Evolutionary conservation across 371 early-diverging fungal species (phyloP).

Genomic region (Mortierella sp.): DNA sequence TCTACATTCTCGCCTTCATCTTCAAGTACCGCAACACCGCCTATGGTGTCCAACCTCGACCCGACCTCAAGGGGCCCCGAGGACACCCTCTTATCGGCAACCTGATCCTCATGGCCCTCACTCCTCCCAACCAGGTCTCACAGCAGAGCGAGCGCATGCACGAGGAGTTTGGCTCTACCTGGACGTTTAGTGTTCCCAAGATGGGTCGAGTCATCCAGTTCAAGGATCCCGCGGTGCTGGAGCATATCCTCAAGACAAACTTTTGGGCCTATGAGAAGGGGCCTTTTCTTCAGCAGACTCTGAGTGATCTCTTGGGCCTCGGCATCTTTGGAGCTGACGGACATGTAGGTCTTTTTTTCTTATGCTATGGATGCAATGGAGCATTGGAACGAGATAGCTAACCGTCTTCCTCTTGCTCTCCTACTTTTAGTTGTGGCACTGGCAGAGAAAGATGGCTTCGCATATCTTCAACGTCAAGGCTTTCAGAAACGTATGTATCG

Average conservation of each 20-base stretch:
- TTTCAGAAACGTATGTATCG: slow-evolving; percentile 72
- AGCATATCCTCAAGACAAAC: slow-evolving; percentile 59
- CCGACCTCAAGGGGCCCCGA: slow-evolving; percentile 41
- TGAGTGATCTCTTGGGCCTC: slow-evolving; percentile 67
- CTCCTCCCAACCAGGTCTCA: slow-evolving; percentile 24
- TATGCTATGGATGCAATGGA: too few relatives aligned
- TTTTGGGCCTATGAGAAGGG: slow-evolving; percentile 74
- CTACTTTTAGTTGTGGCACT: slow-evolving; percentile 62
- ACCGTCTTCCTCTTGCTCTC: not conserved
- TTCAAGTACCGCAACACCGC: slow-evolving; percentile 48
- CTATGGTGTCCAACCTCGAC: slow-evolving; percentile 26
- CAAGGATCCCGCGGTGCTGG: slow-evolving; percentile 39
- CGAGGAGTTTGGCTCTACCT: slow-evolving; percentile 27
- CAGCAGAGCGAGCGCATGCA: slow-evolving; percentile 30
- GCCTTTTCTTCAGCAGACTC: slow-evolving; percentile 54
- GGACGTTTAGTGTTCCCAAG: slow-evolving; percentile 29
- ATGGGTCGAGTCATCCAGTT: slow-evolving; percentile 41
- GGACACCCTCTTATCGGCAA: slow-evolving; percentile 46
- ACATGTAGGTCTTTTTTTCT: slow-evolving; percentile 25
- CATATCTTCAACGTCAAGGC: slow-evolving; percentile 81
- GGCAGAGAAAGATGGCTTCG: slow-evolving; percentile 77
- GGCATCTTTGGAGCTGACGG: slow-evolving; percentile 85
- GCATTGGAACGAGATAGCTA: not conserved
- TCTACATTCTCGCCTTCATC: slow-evolving; percentile 40
- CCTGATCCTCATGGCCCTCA: slow-evolving; percentile 21